A percentile compares a stretch with the other conserved stretches of the same genome.
Evolutionary conservation across 1,284 basidiomycete genomes (phyloP).

Genomic region (Schizophyllum commune): DNA sequence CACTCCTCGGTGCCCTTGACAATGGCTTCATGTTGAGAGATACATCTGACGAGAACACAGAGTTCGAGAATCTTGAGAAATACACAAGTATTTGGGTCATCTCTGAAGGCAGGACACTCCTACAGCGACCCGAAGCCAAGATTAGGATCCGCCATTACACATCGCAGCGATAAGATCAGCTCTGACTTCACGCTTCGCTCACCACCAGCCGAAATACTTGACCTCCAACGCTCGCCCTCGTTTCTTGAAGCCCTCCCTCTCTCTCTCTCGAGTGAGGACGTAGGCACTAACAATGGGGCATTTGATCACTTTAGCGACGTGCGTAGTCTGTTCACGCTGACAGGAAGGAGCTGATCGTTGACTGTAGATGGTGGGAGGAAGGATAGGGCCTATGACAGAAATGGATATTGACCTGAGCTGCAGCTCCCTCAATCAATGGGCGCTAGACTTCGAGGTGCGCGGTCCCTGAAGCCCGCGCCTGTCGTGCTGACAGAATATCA

Average conservation of each 20-base stretch:
- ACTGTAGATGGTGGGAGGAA: conserved; percentile 13
- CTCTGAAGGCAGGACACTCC: too few relatives aligned
- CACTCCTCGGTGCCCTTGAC: too few relatives aligned
- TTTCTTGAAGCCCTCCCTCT: too few relatives aligned
- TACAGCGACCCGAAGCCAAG: too few relatives aligned
- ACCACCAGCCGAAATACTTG: not conserved
- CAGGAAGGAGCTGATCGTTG: conserved; percentile 2
- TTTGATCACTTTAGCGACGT: conserved; percentile 76
- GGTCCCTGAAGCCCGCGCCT: not conserved
- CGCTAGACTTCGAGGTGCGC: conserved; percentile 82
- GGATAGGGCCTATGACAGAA: too few relatives aligned
- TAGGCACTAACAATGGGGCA: conserved; percentile 52
- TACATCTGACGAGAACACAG: too few relatives aligned
- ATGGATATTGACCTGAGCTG: not conserved
- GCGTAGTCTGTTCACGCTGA: conserved; percentile 17
- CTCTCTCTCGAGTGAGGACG: too few relatives aligned
- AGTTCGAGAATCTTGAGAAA: too few relatives aligned
- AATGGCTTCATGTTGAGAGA: too few relatives aligned
- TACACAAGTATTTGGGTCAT: too few relatives aligned
- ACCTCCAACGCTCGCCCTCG: too few relatives aligned
- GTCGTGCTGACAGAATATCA: conserved; percentile 21
- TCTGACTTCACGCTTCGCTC: not conserved
- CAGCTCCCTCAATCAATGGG: conserved; percentile 95
- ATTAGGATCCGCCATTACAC: too few relatives aligned
- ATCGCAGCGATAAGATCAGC: not conserved